Evolutionary conservation across 2,329 filamentous ascomycete genomes (phyloP), one percentile per base, ranked within the genome.

Genomic region (Botrytis elliptica): DNA sequence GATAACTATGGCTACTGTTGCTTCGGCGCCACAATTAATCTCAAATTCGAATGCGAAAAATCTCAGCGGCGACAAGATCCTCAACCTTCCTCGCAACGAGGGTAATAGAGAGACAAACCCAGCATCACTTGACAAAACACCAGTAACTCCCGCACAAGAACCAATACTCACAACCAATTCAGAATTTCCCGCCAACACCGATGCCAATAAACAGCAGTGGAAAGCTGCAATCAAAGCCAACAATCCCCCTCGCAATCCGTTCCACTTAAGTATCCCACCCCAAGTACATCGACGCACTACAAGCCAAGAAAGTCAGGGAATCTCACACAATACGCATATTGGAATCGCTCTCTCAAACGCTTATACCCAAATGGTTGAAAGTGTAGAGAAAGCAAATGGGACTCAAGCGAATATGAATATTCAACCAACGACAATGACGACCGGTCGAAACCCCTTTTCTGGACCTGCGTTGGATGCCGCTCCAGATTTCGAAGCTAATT

Each of bases 121-220:
- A 40, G 40, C 14, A 64, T 3, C 62, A 33, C n/a, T 6, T 64
- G 40, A 4, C 10, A 6, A 64, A 33, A 9, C 8, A 44, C 49
- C 49, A 25, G 9, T 10, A 22, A 9, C 49, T 38, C 3, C 36
- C 16, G 38, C 25, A 7, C 18, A 12, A 42, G 66, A 68, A 14
- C 49, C 66, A 10, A 57, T 68, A 18, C 66, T 29, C 12, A 55
- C 49, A 22, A 25, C n/a, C 12, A 33, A 33, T 42, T 68, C 66
- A 1, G 66, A 68, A 33, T 68, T 68, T 42, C 66, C 66, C 40
- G 4, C n/a, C 8, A 68, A 57, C n/a, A 68, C 66, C 29, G 49
- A 52, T 29, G 66, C 66, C 16, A n/a, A 68, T 25, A 42, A 33
- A 57, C 36, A 57, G 22, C 36, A 68, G 18, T 68, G 66, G 66